These are phyloP conservation scores for Sphagnum contortum DNA, from an alignment of 225 moss, liverwort and hornwort genomes.

Conservation along the genomic window DNA sequence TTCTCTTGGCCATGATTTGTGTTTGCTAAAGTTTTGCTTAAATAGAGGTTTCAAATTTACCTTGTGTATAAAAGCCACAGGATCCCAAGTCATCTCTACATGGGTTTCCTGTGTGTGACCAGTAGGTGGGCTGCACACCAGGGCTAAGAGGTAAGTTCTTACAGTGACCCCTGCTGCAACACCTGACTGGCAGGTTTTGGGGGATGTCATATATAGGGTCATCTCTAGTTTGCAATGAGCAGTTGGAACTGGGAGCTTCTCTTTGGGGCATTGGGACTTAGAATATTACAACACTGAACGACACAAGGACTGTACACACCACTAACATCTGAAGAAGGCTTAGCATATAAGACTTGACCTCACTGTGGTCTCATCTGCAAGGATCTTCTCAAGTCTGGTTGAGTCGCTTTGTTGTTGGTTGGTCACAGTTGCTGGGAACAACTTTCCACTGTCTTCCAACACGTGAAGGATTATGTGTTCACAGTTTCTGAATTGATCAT, in stretches of 20 bases:
- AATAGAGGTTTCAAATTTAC: background rate
- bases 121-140: slow-evolving; percentile 1
- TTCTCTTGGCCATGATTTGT: background rate
- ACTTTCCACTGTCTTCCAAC: too few species aligned
- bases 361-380: background rate
- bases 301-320: background rate
- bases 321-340: background rate
- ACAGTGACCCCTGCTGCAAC: slow-evolving; percentile 7
- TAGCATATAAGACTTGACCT: background rate
- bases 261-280: background rate
- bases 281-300: background rate
- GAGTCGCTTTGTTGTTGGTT: too few species aligned
- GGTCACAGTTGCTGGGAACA: too few species aligned
- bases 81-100: background rate
- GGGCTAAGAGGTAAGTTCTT: slow-evolving; percentile 2
- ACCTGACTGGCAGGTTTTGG: slow-evolving; percentile 6
- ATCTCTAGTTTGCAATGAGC: background rate
- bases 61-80: slow-evolving; percentile 1
- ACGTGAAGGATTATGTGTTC: too few species aligned
- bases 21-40: background rate
- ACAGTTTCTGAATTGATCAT: background rate
- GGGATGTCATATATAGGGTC: background rate
- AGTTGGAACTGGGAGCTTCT: background rate
- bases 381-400: too few species aligned
- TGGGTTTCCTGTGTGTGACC: background rate